Evolutionary conservation across 257 asterid genomes (phyloP).

Genomic region (Plantago major): DNA sequence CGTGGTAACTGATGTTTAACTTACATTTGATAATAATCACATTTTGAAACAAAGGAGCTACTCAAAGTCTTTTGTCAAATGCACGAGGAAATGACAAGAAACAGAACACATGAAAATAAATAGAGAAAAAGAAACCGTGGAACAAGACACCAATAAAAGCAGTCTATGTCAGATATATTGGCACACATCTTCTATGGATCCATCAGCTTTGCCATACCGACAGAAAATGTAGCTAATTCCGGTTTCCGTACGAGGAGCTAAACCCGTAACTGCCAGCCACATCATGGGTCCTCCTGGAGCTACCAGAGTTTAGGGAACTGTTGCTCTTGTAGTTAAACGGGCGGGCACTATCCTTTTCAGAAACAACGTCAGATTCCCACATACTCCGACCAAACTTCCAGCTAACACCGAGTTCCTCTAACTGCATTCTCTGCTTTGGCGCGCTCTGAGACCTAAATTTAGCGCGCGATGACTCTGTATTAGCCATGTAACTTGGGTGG

Average conservation of each 20-base stretch:
- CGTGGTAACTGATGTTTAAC: too few relatives aligned
- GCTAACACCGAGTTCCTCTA: slow-evolving; percentile 41
- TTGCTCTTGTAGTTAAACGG: slow-evolving; percentile 30
- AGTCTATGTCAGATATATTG: too few relatives aligned
- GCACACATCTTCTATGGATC: too few relatives aligned
- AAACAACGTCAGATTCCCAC: slow-evolving; percentile 55
- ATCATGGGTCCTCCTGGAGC: slow-evolving; percentile 25
- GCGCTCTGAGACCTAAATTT: slow-evolving; percentile 88
- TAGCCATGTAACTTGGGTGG: slow-evolving; percentile 81
- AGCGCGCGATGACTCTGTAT: slow-evolving; percentile 74
- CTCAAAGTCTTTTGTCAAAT: too few relatives aligned
- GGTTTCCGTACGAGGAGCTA: slow-evolving; percentile 22
- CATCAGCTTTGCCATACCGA: neutral
- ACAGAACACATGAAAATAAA: too few relatives aligned
- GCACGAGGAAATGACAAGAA: too few relatives aligned
- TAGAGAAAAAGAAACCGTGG: too few relatives aligned
- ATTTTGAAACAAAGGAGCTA: too few relatives aligned
- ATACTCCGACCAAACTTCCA: slow-evolving; percentile 26
- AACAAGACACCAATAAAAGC: too few relatives aligned
- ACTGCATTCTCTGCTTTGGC: slow-evolving; percentile 77
- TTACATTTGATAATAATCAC: too few relatives aligned
- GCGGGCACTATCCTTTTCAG: slow-evolving; percentile 51
- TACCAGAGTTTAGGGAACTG: slow-evolving; percentile 21
- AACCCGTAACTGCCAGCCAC: slow-evolving; percentile 11
- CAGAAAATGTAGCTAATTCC: slow-evolving; percentile 23